Evolutionary conservation across 148 eudicot genomes (phyloP).

Genomic region (Vaccinium myrtillus): DNA sequence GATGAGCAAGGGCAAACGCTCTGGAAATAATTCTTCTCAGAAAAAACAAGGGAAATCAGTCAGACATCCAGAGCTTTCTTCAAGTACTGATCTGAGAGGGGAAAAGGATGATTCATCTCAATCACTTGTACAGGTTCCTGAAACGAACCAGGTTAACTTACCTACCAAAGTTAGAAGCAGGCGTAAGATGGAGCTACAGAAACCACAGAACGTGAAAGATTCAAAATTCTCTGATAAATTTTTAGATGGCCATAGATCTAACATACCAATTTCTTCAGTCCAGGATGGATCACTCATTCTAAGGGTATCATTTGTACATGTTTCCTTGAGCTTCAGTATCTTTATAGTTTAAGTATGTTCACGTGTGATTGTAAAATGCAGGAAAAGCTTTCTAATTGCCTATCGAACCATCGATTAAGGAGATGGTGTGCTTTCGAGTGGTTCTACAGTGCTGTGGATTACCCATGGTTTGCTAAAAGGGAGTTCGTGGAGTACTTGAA

Average conservation of each 20-base stretch:
- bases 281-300: constrained; percentile 33
- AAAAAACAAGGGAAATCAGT: constrained; percentile 43
- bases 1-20: constrained; percentile 42
- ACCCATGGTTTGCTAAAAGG: constrained; percentile 98
- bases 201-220: constrained; percentile 43
- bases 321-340: constrained; percentile 4
- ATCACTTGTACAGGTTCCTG: constrained; percentile 50
- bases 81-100: constrained; percentile 60
- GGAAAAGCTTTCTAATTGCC: constrained; percentile 67
- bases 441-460: constrained; percentile 98
- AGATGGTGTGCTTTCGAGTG: constrained; percentile 95
- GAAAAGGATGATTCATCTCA: constrained; percentile 71
- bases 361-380: constrained; percentile 25
- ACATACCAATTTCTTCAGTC: constrained; percentile 29
- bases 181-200: constrained; percentile 58
- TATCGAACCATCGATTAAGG: constrained; percentile 51
- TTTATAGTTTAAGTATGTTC: neutral
- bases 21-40: constrained; percentile 52
- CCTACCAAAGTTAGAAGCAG: constrained; percentile 65
- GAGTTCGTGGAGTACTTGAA: constrained; percentile 93
- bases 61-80: constrained; percentile 60
- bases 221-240: constrained; percentile 34
- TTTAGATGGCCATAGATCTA: constrained; percentile 39
- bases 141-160: constrained; percentile 36
- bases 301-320: constrained; percentile 36